Conservation (phyloP, 192 early-diverging fungal species). For the Coemansia furcata region DNA sequence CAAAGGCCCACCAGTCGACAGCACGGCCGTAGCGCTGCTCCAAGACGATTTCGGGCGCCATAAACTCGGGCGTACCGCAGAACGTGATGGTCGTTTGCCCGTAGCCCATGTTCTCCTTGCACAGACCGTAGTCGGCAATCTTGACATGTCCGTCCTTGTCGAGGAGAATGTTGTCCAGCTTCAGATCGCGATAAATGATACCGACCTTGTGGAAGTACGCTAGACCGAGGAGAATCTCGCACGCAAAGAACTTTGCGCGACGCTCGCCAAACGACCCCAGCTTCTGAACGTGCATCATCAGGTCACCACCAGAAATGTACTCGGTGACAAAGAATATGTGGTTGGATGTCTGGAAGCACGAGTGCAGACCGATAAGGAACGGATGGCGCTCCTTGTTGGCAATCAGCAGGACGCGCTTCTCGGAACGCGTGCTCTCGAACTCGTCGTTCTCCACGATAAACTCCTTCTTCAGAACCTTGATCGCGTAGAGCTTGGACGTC, state of each 20-base stretch:
- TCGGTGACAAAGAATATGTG: slow-evolving; percentile 99
- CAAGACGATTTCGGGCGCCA: slow-evolving; percentile 96
- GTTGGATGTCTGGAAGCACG: slow-evolving; percentile 93
- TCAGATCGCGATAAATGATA: slow-evolving; percentile 95
- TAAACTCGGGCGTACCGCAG: slow-evolving; percentile 98
- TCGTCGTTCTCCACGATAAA: slow-evolving; percentile 99
- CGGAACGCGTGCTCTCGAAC: slow-evolving; percentile 88
- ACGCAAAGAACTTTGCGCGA: slow-evolving; percentile 94
- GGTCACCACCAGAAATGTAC: slow-evolving; percentile 93
- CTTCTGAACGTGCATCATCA: slow-evolving; percentile 98
- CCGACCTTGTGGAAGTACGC: slow-evolving; percentile 95
- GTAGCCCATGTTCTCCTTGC: slow-evolving; percentile 93
- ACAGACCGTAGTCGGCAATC: slow-evolving; percentile 97
- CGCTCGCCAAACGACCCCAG: slow-evolving; percentile 84
- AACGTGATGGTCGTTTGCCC: slow-evolving; percentile 90
- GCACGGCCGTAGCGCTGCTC: slow-evolving; percentile 96
- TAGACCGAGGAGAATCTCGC: slow-evolving; percentile 90
- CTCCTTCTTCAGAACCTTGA: slow-evolving; percentile 98
- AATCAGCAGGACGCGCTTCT: slow-evolving; percentile 90
- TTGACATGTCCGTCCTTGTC: slow-evolving; percentile 94
- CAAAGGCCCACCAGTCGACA: slow-evolving; percentile 99
- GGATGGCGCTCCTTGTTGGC: slow-evolving; percentile 91
- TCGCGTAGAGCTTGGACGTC: slow-evolving; percentile 82
- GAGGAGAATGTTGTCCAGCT: slow-evolving; percentile 94
- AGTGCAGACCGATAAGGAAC: slow-evolving; percentile 95